Percentiles rank a stretch among this genome's conserved stretches.
phyloP scores from a whole-genome alignment of 2,329 filamentous ascomycete genomes.

The Blastomyces percursus region DNA sequence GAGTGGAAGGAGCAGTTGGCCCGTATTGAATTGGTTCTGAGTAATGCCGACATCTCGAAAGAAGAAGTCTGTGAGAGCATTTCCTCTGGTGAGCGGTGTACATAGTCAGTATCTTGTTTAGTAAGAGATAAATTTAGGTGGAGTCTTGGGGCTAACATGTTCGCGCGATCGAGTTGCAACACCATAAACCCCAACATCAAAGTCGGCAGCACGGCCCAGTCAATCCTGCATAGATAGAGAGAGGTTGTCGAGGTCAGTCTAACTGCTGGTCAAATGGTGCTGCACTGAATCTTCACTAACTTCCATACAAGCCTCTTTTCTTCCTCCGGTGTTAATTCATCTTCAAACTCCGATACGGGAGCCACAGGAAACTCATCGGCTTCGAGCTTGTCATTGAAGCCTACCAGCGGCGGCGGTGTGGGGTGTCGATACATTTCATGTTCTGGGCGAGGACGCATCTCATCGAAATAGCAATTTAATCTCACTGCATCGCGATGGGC shows the following conservation, averaged over 20 bases:
- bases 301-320: constrained; percentile 17
- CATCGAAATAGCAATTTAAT: neutral
- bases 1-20: constrained; percentile 38
- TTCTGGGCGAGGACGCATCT: neutral
- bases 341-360: neutral
- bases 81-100: constrained; percentile 28
- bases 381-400: neutral
- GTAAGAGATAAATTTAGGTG: neutral
- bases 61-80: constrained; percentile 40
- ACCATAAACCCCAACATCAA: constrained; percentile 21
- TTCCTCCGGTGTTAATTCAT: constrained; percentile 16
- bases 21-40: constrained; percentile 42
- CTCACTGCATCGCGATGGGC: neutral
- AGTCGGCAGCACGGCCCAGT: constrained; percentile 19
- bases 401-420: neutral
- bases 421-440: neutral
- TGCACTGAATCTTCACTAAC: constrained; percentile 3
- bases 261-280: neutral
- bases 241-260: neutral
- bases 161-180: constrained; percentile 25
- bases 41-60: constrained; percentile 37
- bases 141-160: constrained; percentile 9
- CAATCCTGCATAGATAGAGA: constrained; percentile 9
- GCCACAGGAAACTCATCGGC: neutral
- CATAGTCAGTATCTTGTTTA: neutral